Evolutionary conservation across 2,329 filamentous ascomycete species (phyloP), one percentile per base, ranked within the genome.

Genomic region (Huntiella decipiens): DNA sequence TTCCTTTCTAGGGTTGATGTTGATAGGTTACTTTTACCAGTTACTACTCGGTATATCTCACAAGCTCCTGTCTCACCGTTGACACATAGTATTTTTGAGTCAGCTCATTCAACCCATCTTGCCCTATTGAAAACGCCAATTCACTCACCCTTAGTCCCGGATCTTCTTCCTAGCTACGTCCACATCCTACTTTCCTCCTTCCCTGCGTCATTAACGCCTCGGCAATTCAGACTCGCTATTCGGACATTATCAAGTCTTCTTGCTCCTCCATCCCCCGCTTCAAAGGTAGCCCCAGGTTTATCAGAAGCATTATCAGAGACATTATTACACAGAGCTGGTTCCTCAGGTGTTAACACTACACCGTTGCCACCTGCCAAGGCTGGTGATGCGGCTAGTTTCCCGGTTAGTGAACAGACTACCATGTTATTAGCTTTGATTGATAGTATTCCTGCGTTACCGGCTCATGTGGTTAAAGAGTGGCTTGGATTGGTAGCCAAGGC

Each of bases 181-280:
- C 79, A 87, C 54, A 77, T 79, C 11, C 68, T 94, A 0, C 82
- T 93, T 56, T 67, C 72, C 15, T 78, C 84, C 1, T 94, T 94
- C 59, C 86, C 87, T 0, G 58, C 67, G 1, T 80, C 79, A 49
- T 74, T 94, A 15, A 87, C 83, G 0, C 70, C 82, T 1, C 76
- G 86, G 12, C 87, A 95, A 58, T 94, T 95, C 65, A 74, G 86
- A 28, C 68, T 94, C 7, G 87, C 86, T 8, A 87, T 93, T 66
- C 83, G 80, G 58, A 88, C 84, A 1, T 66, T 94, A 39, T 74
- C 93, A 59, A 79, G 81, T 54, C 79, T 92, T 49, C 77, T 85
- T 8, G 79, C 81, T 2, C 84, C 86, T 2, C 87, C 86, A 0
- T 85, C 82, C 34, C 71, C 76, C 1, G 71, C 92, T 36, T 76